Conservation (phyloP, 2,329 filamentous ascomycete species). For the Gliomastix tumulicola region DNA sequence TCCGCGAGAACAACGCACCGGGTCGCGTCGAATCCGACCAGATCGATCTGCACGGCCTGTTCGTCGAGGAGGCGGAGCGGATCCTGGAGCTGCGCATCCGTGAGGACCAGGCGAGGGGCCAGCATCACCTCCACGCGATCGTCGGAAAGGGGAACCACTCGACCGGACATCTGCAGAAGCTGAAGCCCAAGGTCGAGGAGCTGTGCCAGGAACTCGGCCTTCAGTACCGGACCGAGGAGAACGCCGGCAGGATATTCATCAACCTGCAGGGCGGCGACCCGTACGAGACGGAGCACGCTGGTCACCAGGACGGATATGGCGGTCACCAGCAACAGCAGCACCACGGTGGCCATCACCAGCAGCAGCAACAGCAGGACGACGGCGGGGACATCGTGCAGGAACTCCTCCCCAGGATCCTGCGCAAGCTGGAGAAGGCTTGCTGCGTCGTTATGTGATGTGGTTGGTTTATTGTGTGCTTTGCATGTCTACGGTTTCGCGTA, state of each 20-base stretch:
- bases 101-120: constrained; percentile 64
- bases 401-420: constrained; percentile 51
- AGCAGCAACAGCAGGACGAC: constrained; percentile 38
- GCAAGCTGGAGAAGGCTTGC: constrained; percentile 61
- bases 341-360: constrained; percentile 32
- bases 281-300: constrained; percentile 32
- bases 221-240: constrained; percentile 78
- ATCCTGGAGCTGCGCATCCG: constrained; percentile 82
- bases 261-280: constrained; percentile 71
- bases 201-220: constrained; percentile 79
- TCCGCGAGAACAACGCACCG: constrained; percentile 84
- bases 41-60: constrained; percentile 92
- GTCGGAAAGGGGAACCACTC: constrained; percentile 94
- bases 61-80: constrained; percentile 88
- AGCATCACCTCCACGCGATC: constrained; percentile 86
- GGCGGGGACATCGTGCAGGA: constrained; percentile 54
- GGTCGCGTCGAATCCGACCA: constrained; percentile 72
- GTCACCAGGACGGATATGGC: constrained; percentile 17
- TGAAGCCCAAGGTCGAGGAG: constrained; percentile 90
- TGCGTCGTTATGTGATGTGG: constrained; percentile 65
- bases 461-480: not conserved
- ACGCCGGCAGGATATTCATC: constrained; percentile 83
- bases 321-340: constrained; percentile 21
- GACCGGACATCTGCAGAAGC: constrained; percentile 74
- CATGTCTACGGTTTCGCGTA: not conserved